Percentiles rank a stretch among this genome's conserved stretches.
phyloP scores from a whole-genome alignment of 2,329 filamentous ascomycete genomes.

The Pestalotiopsis sp. region DNA sequence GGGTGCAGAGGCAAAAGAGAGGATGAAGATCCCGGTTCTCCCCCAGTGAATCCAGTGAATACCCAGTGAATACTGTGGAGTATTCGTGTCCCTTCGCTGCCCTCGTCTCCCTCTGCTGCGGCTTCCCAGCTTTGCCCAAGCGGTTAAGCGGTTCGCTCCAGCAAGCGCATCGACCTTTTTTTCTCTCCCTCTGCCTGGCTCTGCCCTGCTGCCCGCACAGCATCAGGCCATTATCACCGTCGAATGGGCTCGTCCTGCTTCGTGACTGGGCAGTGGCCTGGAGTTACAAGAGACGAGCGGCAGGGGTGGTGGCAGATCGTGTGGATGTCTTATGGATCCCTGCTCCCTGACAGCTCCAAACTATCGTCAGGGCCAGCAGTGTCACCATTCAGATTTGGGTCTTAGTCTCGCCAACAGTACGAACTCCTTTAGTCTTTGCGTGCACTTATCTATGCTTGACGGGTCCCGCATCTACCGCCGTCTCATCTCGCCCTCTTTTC shows the following conservation, averaged over 20 bases:
- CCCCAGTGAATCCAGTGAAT: background rate
- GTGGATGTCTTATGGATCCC: background rate
- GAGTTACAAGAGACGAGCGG: background rate
- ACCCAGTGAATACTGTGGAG: background rate
- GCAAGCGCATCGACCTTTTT: background rate
- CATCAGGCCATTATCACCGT: background rate
- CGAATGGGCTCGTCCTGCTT: background rate
- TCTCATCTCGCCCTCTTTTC: background rate
- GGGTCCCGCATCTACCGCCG: background rate
- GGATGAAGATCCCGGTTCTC: background rate
- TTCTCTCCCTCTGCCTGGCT: background rate
- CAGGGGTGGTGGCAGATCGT: background rate
- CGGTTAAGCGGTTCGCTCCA: background rate
- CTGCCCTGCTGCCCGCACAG: too few species aligned
- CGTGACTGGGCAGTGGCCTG: background rate
- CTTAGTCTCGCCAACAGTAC: background rate
- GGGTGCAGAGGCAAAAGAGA: background rate
- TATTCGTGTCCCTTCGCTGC: background rate
- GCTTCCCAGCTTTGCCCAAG: background rate
- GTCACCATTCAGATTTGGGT: slow-evolving; percentile 11
- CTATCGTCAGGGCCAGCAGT: slow-evolving; percentile 5
- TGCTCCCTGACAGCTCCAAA: slow-evolving; percentile 2
- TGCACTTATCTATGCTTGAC: slow-evolving; percentile 8
- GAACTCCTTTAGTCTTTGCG: slow-evolving; percentile 5
- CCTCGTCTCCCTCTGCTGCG: background rate